Base-by-base conservation (phyloP, 1,139 yeast species). In the Saccharomyces hybrid region DNA sequence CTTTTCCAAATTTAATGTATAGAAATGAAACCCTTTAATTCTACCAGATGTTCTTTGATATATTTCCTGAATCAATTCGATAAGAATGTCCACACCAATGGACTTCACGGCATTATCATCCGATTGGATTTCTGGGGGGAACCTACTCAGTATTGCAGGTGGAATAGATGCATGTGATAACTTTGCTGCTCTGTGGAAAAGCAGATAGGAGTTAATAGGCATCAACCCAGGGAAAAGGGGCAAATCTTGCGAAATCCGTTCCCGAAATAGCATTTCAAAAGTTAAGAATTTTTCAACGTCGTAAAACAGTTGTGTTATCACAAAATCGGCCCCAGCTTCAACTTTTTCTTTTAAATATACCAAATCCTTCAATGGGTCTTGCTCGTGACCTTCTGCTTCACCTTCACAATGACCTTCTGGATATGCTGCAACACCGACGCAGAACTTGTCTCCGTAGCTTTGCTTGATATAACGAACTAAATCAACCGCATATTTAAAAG, bases 321-420 rank as follows among this genome's bases (percentile, higher is more conserved):
- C 82, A 66, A 91, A 93, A 66, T 90, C 95, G 6, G 98, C 99
- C 16, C 99, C 99, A 0, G 95, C 96, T 60, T 87, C 84, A 58
- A 91, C 80, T 69, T 93, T 93, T 64, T 88, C 95, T 58, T 84
- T 82, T 68, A 90, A 76, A 67, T 73, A 88, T 5, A 91, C 89
- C 52, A 89, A 67, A 68, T 90, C 96, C 51, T 77, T 76, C 29
- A 67, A 65, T 0, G 84, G 83, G 63, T 81, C 79, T 68, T 88
- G 96, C 46, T 75, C 73, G 52, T 73, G 75, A 59, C 83, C 88
- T 7, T 88, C 79, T 20, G 91, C 89, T 58, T 88, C 95, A 7
- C 65, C 67, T 53, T 76, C 79, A 47, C 88, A 90, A 71, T 93
- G 98, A 26, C 99, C 99, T 66, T 93, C 96, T 7, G 97, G 97